Evolutionary conservation across 1,284 basidiomycete genomes (phyloP), one percentile per base, ranked within the genome.

Genomic region (Erythrobasidium hasegawianum): DNA sequence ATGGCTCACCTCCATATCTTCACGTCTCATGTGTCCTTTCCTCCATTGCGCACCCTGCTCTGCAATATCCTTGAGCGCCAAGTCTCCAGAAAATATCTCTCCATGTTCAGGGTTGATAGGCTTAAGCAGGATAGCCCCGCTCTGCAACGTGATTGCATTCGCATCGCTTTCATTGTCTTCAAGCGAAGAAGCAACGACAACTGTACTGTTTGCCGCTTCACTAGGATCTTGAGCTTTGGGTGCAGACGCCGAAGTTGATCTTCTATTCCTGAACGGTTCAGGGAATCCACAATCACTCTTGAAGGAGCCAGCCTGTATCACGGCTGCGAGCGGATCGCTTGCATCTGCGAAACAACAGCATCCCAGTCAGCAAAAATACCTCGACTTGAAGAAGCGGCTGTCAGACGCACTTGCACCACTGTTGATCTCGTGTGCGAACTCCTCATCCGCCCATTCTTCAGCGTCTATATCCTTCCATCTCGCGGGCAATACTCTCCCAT

Each of bases 1-100:
- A n/a, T 5, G 33, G 68, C 52, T 39, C 62, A 70, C 67, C 83
- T 95, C 89, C 90, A 92, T 92, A 79, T 96, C 93, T 68, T 87
- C 81, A 69, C 83, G 85, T 67, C 90, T 80, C 40, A 88, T 89
- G 52, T 90, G 81, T 1, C 84, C 87, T 74, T 85, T 83, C 79
- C 88, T 91, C 93, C 93, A 96, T 67, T 89, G 84, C 74, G 91
- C 86, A 14, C 93, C 92, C 1, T 89, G 89, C 53, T 85, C 81
- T 0, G 91, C 91, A 60, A 96, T 94, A 72, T 89, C 84, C 52
- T 85, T 81, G 64, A 93, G 78, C 66, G 87, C 83, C 49, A 81
- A 80, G 76, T 96, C 90, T 0, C 87, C 87, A 70, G 90, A 84
- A 16, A 83, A 76, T 57, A 74, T 73, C 70, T 53, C 79, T 69